These are phyloP conservation scores for Saitozyma sp. DNA, from an alignment of 768 basidiomycete genomes.

Conservation along the genomic window DNA sequence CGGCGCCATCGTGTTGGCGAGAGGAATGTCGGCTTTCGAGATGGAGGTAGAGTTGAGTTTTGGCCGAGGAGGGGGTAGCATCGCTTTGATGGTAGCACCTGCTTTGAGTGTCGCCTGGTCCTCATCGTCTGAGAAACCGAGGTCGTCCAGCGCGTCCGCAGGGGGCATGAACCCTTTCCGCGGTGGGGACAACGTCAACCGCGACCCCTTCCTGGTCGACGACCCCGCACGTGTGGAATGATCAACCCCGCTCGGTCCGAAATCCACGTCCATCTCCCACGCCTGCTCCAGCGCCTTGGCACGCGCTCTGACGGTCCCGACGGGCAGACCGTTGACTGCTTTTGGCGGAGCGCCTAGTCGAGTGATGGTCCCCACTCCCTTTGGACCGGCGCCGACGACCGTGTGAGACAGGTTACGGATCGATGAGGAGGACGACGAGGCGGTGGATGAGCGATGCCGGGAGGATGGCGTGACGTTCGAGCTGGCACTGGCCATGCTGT, in stretches of 20 bases:
- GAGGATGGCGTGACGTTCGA: not conserved
- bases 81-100: slow-evolving; percentile 45
- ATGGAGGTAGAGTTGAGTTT: slow-evolving; percentile 6
- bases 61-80: slow-evolving; percentile 32
- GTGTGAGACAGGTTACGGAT: slow-evolving; percentile 13
- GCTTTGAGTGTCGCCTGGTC: slow-evolving; percentile 48
- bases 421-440: slow-evolving; percentile 1
- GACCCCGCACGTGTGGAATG: slow-evolving; percentile 3
- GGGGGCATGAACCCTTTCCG: slow-evolving; percentile 11
- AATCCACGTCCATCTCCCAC: slow-evolving; percentile 37
- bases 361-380: slow-evolving; percentile 38
- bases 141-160: slow-evolving; percentile 34
- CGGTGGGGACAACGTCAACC: not conserved
- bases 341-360: slow-evolving; percentile 15
- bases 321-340: not conserved
- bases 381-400: slow-evolving; percentile 31
- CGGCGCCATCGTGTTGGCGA: not conserved
- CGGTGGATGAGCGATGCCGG: not conserved
- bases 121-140: slow-evolving; percentile 23
- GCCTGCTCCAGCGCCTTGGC: slow-evolving; percentile 24
- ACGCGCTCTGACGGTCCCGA: slow-evolving; percentile 19
- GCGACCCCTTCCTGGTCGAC: not conserved
- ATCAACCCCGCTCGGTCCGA: slow-evolving; percentile 13
- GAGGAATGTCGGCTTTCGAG: not conserved
- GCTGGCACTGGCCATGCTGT: not conserved